Conservation (phyloP, 2,329 filamentous ascomycete species). For the Dothideomycetes sp. region DNA sequence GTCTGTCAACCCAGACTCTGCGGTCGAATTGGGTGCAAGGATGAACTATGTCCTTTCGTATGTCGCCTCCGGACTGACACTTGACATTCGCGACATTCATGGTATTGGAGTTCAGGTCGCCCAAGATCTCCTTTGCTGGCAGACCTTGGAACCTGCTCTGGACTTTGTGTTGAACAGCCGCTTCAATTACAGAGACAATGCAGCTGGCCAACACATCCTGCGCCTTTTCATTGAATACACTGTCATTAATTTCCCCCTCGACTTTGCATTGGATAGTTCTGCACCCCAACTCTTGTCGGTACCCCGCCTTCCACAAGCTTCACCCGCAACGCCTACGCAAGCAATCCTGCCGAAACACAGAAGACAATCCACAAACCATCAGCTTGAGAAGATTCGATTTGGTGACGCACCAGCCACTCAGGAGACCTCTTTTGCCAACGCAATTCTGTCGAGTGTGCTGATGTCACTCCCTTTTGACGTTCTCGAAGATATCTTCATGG, state of each 20-base stretch:
- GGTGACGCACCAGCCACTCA: constrained; percentile 49
- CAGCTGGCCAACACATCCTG: constrained; percentile 41
- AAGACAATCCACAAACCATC: constrained; percentile 31
- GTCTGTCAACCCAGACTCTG: neutral
- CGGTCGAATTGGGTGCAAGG: neutral
- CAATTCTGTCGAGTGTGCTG: constrained; percentile 53
- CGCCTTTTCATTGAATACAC: constrained; percentile 50
- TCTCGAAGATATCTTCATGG: constrained; percentile 55
- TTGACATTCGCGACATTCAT: constrained; percentile 33
- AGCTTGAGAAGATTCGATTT: constrained; percentile 56
- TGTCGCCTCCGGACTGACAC: constrained; percentile 46
- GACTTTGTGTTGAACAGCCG: constrained; percentile 29
- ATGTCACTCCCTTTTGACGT: constrained; percentile 59
- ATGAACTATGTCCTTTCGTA: constrained; percentile 41
- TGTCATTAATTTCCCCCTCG: constrained; percentile 46
- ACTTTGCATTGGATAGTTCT: constrained; percentile 48
- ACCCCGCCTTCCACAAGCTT: constrained; percentile 30
- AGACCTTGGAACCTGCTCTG: constrained; percentile 48
- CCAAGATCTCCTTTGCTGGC: constrained; percentile 45
- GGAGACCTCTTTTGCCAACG: constrained; percentile 28
- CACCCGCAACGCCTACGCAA: constrained; percentile 8
- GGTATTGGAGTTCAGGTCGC: constrained; percentile 44
- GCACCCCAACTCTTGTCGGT: constrained; percentile 36
- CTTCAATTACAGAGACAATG: constrained; percentile 11
- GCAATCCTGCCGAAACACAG: constrained; percentile 12